These are phyloP conservation scores for Gelatoporia subvermispora DNA, from an alignment of 768 basidiomycete genomes.

Conservation along the genomic window DNA sequence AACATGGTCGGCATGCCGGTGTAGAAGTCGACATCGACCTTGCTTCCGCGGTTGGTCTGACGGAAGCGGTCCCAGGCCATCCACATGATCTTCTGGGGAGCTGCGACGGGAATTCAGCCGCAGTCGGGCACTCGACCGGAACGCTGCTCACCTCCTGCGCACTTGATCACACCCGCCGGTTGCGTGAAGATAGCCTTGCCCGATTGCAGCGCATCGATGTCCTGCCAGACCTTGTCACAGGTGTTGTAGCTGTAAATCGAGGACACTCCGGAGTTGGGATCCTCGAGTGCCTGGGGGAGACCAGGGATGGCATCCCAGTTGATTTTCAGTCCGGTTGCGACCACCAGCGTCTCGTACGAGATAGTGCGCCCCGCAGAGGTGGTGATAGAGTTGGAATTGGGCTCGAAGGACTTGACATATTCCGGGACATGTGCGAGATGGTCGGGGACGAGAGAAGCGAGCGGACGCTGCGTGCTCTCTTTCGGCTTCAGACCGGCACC, in stretches of 20 bases:
- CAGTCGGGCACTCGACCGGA: not conserved
- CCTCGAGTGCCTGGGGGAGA: slow-evolving; percentile 69
- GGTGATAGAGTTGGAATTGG: slow-evolving; percentile 65
- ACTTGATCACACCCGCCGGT: slow-evolving; percentile 89
- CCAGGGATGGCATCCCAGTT: slow-evolving; percentile 78
- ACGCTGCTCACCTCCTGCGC: slow-evolving; percentile 68
- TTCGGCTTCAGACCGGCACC: slow-evolving; percentile 82
- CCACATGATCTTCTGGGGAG: slow-evolving; percentile 94
- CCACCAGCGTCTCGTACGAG: slow-evolving; percentile 81
- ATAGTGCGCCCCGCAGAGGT: slow-evolving; percentile 66
- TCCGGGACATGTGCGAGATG: slow-evolving; percentile 70
- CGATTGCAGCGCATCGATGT: slow-evolving; percentile 68
- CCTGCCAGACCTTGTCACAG: slow-evolving; percentile 84
- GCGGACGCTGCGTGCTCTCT: slow-evolving; percentile 56
- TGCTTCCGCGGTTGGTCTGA: slow-evolving; percentile 50
- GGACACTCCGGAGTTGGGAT: slow-evolving; percentile 76
- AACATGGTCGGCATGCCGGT: slow-evolving; percentile 97
- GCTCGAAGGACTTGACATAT: slow-evolving; percentile 70
- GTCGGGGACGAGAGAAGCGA: slow-evolving; percentile 67
- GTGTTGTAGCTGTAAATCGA: slow-evolving; percentile 90
- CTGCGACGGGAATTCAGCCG: slow-evolving; percentile 29
- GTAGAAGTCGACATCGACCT: slow-evolving; percentile 71
- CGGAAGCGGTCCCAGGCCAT: slow-evolving; percentile 87
- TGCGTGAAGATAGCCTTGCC: slow-evolving; percentile 95
- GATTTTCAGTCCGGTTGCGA: slow-evolving; percentile 84